phyloP scores from a whole-genome alignment of 1,139 yeast species.

The Schwanniomyces etchellsii region DNA sequence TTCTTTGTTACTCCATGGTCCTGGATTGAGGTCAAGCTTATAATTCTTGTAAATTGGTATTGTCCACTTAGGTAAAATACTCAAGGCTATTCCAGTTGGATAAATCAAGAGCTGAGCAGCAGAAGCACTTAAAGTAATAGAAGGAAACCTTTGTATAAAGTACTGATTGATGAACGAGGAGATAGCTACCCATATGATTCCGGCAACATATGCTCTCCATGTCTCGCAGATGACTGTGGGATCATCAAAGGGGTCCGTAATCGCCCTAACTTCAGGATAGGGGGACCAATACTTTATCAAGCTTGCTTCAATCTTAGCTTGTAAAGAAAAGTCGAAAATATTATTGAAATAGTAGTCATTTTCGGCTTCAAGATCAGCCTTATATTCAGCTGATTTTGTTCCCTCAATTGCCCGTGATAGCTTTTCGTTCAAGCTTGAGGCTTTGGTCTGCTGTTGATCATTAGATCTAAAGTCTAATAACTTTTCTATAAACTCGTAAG shows the following conservation, averaged over 20 bases:
- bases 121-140: conserved; percentile 26
- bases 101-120: conserved; percentile 22
- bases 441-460: background rate
- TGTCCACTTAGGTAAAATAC: conserved; percentile 17
- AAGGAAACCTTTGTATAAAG: conserved; percentile 51
- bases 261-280: conserved; percentile 61
- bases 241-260: conserved; percentile 51
- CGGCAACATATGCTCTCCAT: conserved; percentile 48
- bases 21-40: conserved; percentile 16
- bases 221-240: conserved; percentile 49
- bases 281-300: conserved; percentile 53
- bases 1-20: conserved; percentile 24
- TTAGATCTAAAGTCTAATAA: conserved; percentile 8
- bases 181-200: conserved; percentile 46
- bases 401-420: too few species aligned
- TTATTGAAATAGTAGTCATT: background rate
- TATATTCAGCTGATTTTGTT: background rate
- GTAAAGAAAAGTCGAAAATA: conserved; percentile 24
- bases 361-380: background rate
- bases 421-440: background rate
- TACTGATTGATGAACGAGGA: conserved; percentile 56
- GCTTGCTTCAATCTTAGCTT: conserved; percentile 38
- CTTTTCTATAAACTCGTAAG: conserved; percentile 17
- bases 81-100: conserved; percentile 17
- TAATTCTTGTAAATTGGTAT: conserved; percentile 7